phyloP scores from a whole-genome alignment of 192 early-diverging fungal genomes.

The Gonapodya prolifera region DNA sequence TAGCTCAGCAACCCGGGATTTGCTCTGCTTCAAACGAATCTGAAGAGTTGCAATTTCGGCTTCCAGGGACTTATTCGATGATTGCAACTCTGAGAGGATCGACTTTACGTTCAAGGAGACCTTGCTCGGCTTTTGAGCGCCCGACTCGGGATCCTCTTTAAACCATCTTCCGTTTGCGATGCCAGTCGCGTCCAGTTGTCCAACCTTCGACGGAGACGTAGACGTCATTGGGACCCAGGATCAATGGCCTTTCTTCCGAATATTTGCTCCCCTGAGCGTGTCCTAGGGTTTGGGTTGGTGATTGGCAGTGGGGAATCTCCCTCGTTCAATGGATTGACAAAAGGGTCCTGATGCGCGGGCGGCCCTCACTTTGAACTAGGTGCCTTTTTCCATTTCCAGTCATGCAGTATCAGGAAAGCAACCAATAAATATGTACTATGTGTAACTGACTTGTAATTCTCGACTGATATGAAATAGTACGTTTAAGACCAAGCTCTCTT shows the following conservation, averaged over 20 bases:
- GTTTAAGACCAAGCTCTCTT: background rate
- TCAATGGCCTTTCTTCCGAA: background rate
- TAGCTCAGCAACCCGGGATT: background rate
- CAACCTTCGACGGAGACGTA: background rate
- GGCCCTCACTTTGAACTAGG: no score
- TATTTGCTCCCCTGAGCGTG: background rate
- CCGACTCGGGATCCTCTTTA: background rate
- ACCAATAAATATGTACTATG: no score
- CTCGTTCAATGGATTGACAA: no score
- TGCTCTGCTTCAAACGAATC: background rate
- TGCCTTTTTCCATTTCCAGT: no score
- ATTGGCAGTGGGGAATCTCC: no score
- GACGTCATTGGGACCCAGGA: background rate
- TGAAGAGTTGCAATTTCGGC: background rate
- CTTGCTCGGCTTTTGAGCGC: background rate
- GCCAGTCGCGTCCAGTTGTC: background rate
- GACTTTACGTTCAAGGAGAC: background rate
- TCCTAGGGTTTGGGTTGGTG: background rate
- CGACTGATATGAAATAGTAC: no score
- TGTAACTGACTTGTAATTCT: no score
- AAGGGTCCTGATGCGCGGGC: no score
- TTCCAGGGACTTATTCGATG: background rate
- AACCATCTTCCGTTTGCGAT: background rate
- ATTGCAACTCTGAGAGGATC: background rate
- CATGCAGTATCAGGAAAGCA: no score